A percentile compares a stretch with the other conserved stretches of the same genome.
phyloP scores from a whole-genome alignment of 1,284 basidiomycete species.

The Clitocybe nebularis region DNA sequence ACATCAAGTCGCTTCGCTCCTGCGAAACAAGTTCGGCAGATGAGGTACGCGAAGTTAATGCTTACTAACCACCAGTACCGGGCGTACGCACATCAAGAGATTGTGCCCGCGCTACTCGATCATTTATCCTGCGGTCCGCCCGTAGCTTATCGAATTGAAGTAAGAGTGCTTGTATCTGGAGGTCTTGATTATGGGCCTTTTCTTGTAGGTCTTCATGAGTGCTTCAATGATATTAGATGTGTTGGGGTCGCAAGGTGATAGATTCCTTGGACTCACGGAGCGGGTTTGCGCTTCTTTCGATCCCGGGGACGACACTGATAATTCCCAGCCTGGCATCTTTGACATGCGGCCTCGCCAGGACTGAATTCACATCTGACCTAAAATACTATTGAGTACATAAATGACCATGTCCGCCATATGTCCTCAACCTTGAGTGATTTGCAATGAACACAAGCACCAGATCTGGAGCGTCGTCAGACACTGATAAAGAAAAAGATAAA shows the following conservation, averaged over 20 bases:
- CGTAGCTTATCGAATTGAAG: slow-evolving; percentile 44
- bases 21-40: no score
- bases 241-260: not conserved
- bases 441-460: slow-evolving; percentile 53
- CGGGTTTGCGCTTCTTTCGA: slow-evolving; percentile 54
- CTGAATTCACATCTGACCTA: slow-evolving; percentile 52
- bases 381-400: not conserved
- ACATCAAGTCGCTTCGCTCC: not conserved
- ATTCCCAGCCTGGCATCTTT: slow-evolving; percentile 41
- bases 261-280: slow-evolving; percentile 34
- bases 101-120: slow-evolving; percentile 35
- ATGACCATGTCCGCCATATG: not conserved
- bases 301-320: slow-evolving; percentile 46
- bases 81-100: slow-evolving; percentile 10
- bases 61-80: slow-evolving; percentile 9
- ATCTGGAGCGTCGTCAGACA: slow-evolving; percentile 20
- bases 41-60: no score
- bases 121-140: slow-evolving; percentile 35
- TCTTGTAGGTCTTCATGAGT: slow-evolving; percentile 56
- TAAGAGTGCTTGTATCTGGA: slow-evolving; percentile 43
- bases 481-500: not conserved
- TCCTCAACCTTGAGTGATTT: slow-evolving; percentile 50
- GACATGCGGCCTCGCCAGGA: slow-evolving; percentile 40
- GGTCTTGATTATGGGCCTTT: slow-evolving; percentile 43
- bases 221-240: slow-evolving; percentile 25